Percentiles rank a stretch among this genome's conserved stretches.
phyloP scores from a whole-genome alignment of 495 filamentous ascomycete species.

The Entonaema liquescens region DNA sequence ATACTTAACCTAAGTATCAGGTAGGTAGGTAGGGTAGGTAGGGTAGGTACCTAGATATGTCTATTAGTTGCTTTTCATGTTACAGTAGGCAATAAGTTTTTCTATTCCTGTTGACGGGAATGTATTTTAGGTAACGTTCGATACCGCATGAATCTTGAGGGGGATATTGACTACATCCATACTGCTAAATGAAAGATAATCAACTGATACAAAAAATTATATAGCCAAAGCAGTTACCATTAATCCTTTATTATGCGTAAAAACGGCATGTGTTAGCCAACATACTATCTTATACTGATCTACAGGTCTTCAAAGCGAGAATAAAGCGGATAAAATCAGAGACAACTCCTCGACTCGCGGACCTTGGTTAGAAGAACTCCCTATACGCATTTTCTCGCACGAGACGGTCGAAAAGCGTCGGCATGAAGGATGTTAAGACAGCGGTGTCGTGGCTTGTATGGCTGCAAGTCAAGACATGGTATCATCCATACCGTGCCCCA shows the following conservation, averaged over 20 bases:
- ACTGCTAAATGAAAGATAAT: neutral
- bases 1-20: neutral
- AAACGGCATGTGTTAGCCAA: neutral
- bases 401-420: slow-evolving; percentile 8
- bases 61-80: neutral
- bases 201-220: no score
- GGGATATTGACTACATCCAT: neutral
- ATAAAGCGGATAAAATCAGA: neutral
- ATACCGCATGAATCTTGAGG: neutral
- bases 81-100: neutral
- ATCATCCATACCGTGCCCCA: slow-evolving; percentile 21
- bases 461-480: slow-evolving; percentile 33
- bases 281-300: neutral
- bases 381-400: slow-evolving; percentile 2
- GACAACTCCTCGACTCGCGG: neutral
- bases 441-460: slow-evolving; percentile 34
- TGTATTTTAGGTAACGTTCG: neutral
- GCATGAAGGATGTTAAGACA: slow-evolving; percentile 21
- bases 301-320: neutral
- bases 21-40: neutral
- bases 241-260: neutral
- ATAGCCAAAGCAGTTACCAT: neutral
- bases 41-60: no score
- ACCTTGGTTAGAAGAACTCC: slow-evolving; percentile 18
- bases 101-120: neutral